These are phyloP conservation scores for Leishmania martiniquensis DNA, from an alignment of 208 protist genomes.

Conservation along the genomic window DNA sequence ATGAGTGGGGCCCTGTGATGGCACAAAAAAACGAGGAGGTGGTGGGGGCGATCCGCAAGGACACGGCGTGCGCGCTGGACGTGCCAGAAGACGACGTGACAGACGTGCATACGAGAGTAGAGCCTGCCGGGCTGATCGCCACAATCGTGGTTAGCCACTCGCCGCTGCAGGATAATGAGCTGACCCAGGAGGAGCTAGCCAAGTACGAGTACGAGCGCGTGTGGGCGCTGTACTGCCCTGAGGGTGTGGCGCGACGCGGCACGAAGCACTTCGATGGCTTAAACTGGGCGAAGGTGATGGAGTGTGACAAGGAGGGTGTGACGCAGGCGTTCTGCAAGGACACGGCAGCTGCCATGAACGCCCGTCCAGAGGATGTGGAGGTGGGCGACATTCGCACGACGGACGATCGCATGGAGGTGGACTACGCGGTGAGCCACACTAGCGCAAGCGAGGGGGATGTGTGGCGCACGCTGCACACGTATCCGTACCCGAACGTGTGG, in stretches of 20 bases:
- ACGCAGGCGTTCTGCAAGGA: slow-evolving; percentile 46
- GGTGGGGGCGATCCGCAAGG: slow-evolving; percentile 39
- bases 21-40: slow-evolving; percentile 29
- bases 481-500: slow-evolving; percentile 44
- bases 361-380: slow-evolving; percentile 27
- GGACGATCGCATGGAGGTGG: slow-evolving; percentile 34
- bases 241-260: slow-evolving; percentile 18
- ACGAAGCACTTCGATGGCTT: slow-evolving; percentile 38
- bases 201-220: slow-evolving; percentile 40
- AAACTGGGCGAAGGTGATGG: slow-evolving; percentile 43
- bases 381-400: slow-evolving; percentile 22
- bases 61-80: slow-evolving; percentile 20
- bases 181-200: slow-evolving; percentile 50
- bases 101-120: slow-evolving; percentile 23
- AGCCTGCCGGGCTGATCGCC: slow-evolving; percentile 21
- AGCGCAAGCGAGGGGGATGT: slow-evolving; percentile 9
- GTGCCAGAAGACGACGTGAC: slow-evolving; percentile 31
- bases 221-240: slow-evolving; percentile 58
- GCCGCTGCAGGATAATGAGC: slow-evolving; percentile 39
- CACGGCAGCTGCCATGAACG: slow-evolving; percentile 33
- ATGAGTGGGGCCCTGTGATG: slow-evolving; percentile 60
- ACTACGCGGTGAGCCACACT: slow-evolving; percentile 30
- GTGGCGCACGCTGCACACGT: background rate
- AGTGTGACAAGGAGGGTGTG: slow-evolving; percentile 19
- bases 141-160: slow-evolving; percentile 36